phyloP scores from a whole-genome alignment of 345 rosid species.

The Adansonia digitata region DNA sequence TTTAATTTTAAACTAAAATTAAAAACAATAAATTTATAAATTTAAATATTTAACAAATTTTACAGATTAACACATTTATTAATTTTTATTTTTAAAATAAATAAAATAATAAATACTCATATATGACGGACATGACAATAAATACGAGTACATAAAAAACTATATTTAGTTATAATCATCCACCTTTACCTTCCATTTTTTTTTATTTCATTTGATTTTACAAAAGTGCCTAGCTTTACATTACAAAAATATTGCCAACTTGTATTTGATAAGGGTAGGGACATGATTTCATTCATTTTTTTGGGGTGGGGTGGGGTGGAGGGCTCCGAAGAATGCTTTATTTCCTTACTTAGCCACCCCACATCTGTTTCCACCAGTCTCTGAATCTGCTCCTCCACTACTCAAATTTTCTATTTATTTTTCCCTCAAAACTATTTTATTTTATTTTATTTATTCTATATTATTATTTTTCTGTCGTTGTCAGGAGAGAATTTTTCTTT shows the following conservation, averaged over 20 bases:
- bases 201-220: not conserved
- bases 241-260: slow-evolving; percentile 13
- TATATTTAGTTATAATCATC: not conserved
- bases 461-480: slow-evolving; percentile 1
- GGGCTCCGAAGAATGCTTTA: not conserved
- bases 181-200: not conserved
- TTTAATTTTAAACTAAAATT: too few relatives aligned
- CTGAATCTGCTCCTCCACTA: slow-evolving; percentile 24
- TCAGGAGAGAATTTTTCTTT: too few relatives aligned
- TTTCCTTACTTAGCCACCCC: slow-evolving; percentile 9
- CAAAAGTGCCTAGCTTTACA: not conserved
- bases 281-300: not conserved
- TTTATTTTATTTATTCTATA: not conserved
- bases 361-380: slow-evolving; percentile 1
- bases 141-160: not conserved
- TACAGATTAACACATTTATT: too few relatives aligned
- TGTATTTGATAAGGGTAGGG: slow-evolving; percentile 2
- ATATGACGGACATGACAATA: too few relatives aligned
- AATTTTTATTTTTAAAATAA: too few relatives aligned
- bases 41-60: too few relatives aligned
- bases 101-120: too few relatives aligned
- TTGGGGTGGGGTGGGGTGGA: too few relatives aligned
- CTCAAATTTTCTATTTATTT: not conserved
- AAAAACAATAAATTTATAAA: too few relatives aligned
- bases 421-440: not conserved